Evolutionary conservation across 108 stramenopile species (phyloP), one percentile per base, ranked within the genome.

Genomic region (Fragilariopsis cylindrus): DNA sequence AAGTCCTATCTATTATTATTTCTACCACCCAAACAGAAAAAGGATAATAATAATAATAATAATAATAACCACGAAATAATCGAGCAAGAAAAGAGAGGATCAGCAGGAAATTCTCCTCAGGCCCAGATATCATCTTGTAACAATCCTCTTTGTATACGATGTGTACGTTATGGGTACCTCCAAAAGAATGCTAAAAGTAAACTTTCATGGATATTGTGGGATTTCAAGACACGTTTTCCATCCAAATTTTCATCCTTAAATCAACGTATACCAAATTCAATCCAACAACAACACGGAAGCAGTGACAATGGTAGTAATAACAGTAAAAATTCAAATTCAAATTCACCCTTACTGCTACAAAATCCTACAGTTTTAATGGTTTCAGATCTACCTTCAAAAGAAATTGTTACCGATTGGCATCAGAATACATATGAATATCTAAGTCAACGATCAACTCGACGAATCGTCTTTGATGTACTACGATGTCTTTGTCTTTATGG

Each of bases 301-400:
- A 30, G 18, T 39, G 53, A 41, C 0, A 21, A 7, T 50, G 53
- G 12, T 12, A 43, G 8, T n/a, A 45, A 13, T 45, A 12, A 44
- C 43, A 45, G 42, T 45, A 12, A 18, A 12, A 41, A 16, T 48
- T 16, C 42, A 7, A 44, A 15, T 30, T 13, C 19, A 13, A 19
- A 49, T 15, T 19, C 48, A 11, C 21, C 68, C 50, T 44, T 42
- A 3, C 7, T 21, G 6, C 56, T 57, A 9, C 80, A 81, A 73
- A 42, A 70, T 49, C 80, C 80, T 6, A 81, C 80, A 7, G 80
- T 81, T 2, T 53, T 81, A 45, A 71, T 81, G 70, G 72, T 81
- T 62, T 53, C 30, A 44, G 76, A 63, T 55, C 42, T 81, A 41
- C 66, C 54, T 16, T 75, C 67, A 3, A 49, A 71, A 64, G 60